phyloP scores from a whole-genome alignment of 1,139 yeast genomes.

The Hemisphaericaspora subhashii region DNA sequence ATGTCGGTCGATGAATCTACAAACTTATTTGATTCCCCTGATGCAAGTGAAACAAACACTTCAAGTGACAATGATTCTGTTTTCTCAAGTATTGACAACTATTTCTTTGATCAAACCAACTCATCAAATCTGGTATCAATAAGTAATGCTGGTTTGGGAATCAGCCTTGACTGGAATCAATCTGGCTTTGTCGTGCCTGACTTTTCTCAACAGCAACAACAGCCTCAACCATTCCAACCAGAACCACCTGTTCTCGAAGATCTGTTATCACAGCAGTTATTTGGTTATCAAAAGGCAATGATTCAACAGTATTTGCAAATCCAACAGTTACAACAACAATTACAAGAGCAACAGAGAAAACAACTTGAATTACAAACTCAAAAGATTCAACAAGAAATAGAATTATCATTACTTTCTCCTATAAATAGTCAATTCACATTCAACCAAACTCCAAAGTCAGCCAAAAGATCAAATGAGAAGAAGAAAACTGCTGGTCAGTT shows the following conservation, averaged over 20 bases:
- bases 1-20: conserved; percentile 9
- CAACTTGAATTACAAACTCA: conserved; percentile 9
- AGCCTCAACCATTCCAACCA: conserved; percentile 4
- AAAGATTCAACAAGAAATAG: conserved; percentile 8
- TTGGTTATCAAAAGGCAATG: conserved; percentile 26
- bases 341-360: conserved; percentile 14
- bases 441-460: not conserved
- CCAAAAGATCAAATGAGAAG: conserved; percentile 4
- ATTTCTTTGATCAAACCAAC: conserved; percentile 5
- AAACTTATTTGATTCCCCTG: conserved; percentile 16
- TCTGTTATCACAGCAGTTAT: conserved; percentile 17
- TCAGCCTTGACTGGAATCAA: conserved; percentile 1
- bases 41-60: conserved; percentile 14
- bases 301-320: conserved; percentile 26
- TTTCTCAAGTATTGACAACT: conserved; percentile 6
- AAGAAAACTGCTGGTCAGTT: conserved; percentile 30
- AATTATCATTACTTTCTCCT: conserved; percentile 5
- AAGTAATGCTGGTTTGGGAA: not conserved
- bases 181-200: not conserved
- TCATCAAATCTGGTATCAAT: conserved; percentile 4
- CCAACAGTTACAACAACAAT: conserved; percentile 26
- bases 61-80: conserved; percentile 10
- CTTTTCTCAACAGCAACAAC: not conserved
- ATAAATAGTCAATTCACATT: not conserved
- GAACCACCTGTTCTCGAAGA: conserved; percentile 5